Evolutionary conservation across 768 basidiomycete genomes (phyloP).

Genomic region (Daedalea quercina): DNA sequence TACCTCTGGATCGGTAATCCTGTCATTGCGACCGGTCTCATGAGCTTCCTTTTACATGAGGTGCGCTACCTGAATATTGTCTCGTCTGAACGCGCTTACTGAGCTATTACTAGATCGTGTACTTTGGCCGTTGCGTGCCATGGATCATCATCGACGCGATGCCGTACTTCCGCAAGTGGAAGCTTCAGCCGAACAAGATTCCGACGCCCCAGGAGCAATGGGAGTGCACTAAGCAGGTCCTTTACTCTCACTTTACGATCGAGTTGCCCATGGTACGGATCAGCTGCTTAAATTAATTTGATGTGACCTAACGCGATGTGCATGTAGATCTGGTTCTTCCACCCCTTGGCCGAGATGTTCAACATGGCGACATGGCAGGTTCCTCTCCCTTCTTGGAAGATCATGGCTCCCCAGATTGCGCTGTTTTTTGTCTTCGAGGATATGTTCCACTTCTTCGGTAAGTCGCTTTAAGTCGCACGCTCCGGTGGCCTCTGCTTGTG

Average conservation of each 20-base stretch:
- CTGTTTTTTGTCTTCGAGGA: constrained; percentile 97
- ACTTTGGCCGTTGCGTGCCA: constrained; percentile 92
- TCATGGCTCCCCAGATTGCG: constrained; percentile 70
- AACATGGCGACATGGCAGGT: constrained; percentile 93
- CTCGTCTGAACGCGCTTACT: background rate
- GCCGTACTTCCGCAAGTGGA: constrained; percentile 92
- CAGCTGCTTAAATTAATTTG: background rate
- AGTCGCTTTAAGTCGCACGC: constrained; percentile 15
- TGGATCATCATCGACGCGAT: constrained; percentile 95
- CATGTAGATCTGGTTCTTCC: constrained; percentile 80
- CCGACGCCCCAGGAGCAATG: constrained; percentile 82
- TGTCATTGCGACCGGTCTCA: constrained; percentile 85
- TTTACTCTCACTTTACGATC: constrained; percentile 93
- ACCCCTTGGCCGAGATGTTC: constrained; percentile 79
- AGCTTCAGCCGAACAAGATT: constrained; percentile 82
- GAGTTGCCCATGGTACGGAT: constrained; percentile 78
- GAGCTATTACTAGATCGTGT: constrained; percentile 59
- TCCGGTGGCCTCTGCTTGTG: too few species aligned
- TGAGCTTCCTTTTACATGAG: constrained; percentile 93
- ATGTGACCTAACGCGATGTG: background rate
- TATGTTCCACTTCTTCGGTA: constrained; percentile 86
- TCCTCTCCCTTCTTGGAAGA: constrained; percentile 72
- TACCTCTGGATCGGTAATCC: constrained; percentile 87
- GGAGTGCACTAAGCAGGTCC: constrained; percentile 92
- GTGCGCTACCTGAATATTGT: constrained; percentile 39